Evolutionary conservation across 208 protist species (phyloP).

Genomic region (Balamuthia mandrillaris): DNA sequence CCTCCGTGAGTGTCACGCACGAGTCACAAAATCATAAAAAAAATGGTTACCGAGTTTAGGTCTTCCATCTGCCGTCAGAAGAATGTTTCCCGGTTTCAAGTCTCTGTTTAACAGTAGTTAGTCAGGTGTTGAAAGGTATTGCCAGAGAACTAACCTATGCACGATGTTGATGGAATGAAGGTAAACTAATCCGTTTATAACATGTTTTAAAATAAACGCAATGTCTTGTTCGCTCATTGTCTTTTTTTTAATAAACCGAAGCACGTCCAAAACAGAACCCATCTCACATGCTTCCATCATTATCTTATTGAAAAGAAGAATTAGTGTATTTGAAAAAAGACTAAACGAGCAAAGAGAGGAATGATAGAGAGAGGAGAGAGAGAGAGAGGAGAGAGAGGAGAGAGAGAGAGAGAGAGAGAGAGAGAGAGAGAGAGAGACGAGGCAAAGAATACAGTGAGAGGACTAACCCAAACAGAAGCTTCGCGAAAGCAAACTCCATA

Average conservation of each 20-base stretch:
- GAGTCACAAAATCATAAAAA: not conserved
- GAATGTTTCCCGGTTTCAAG: slow-evolving; percentile 25
- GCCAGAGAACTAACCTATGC: not conserved
- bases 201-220: slow-evolving; percentile 5
- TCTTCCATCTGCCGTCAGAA: slow-evolving; percentile 3
- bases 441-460: not conserved
- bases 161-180: slow-evolving; percentile 39
- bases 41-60: slow-evolving; percentile 3
- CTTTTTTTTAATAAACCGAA: not conserved
- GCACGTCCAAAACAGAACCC: slow-evolving; percentile 17
- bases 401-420: not conserved
- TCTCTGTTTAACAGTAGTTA: not conserved
- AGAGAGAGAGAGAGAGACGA: not conserved
- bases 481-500: slow-evolving; percentile 36
- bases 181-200: slow-evolving; percentile 26
- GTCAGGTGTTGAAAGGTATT: not conserved
- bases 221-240: slow-evolving; percentile 12
- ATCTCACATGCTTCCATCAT: slow-evolving; percentile 42
- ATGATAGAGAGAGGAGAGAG: slow-evolving; percentile 3
- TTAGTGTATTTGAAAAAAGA: not conserved
- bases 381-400: not conserved
- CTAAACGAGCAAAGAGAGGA: not conserved
- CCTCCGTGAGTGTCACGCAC: not conserved
- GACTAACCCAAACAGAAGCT: slow-evolving; percentile 24
- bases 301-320: slow-evolving; percentile 1